phyloP scores from a whole-genome alignment of 805 yeast species.

The Ogataea zsoltii region DNA sequence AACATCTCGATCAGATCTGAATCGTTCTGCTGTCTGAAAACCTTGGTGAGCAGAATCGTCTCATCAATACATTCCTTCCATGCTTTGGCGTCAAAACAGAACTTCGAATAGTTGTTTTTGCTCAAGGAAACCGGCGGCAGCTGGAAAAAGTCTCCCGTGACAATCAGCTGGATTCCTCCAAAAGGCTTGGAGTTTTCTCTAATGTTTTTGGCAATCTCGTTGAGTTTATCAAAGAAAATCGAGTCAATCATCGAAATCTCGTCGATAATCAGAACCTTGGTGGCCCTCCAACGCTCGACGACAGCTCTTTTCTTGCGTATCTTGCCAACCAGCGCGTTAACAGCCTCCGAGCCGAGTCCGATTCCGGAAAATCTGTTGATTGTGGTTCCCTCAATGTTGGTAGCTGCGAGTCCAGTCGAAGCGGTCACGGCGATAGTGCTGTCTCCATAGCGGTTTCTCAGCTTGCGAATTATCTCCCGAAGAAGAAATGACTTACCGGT shows the following conservation, averaged over 20 bases:
- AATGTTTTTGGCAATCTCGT: constrained; percentile 60
- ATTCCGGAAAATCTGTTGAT: constrained; percentile 84
- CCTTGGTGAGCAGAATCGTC: constrained; percentile 72
- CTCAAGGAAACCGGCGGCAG: constrained; percentile 78
- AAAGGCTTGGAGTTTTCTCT: constrained; percentile 61
- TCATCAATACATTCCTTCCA: constrained; percentile 68
- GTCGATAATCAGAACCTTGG: constrained; percentile 79
- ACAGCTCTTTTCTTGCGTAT: constrained; percentile 48
- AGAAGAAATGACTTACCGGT: constrained; percentile 81
- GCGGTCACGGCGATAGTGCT: constrained; percentile 83
- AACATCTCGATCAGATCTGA: constrained; percentile 71
- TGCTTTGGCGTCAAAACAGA: constrained; percentile 71
- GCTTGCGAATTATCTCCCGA: constrained; percentile 57
- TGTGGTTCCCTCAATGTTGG: constrained; percentile 89
- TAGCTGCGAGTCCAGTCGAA: constrained; percentile 94
- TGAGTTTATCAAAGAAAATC: constrained; percentile 69
- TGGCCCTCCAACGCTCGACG: constrained; percentile 59
- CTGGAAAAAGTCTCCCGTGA: constrained; percentile 96
- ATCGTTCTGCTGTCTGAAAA: constrained; percentile 89
- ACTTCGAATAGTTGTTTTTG: constrained; percentile 41
- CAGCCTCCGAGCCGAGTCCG: constrained; percentile 68
- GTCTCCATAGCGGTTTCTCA: constrained; percentile 44
- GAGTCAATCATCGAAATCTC: constrained; percentile 96
- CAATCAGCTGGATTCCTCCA: constrained; percentile 89
- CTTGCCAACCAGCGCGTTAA: constrained; percentile 44